Evolutionary conservation across 768 basidiomycete species (phyloP), one percentile per base, ranked within the genome.

Genomic region (Phylloporus sp.): DNA sequence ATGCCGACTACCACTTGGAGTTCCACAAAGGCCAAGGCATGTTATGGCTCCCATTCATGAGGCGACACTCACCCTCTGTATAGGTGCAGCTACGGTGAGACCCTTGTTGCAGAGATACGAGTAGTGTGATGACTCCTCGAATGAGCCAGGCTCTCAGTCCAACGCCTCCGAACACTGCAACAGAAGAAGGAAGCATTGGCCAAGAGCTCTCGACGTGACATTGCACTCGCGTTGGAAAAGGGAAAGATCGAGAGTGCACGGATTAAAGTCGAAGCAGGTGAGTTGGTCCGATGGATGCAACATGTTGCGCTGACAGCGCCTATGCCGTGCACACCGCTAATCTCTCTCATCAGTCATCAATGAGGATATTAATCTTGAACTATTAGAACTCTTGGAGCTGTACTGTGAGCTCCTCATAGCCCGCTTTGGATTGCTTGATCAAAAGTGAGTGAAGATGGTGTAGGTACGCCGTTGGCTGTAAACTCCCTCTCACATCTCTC

Each of bases 331-430:
- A 56, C 61, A 36, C 28, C 15, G 23, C 38, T 31, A 34, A 45
- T 45, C 18, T 23, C 22, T 38, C n/a, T 53, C 12, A 34, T 12
- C 57, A 86, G 87, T 92, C 49, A 93, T 92, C 63, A 82, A 89
- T 63, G 89, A 91, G 58, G 90, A 93, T 63, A 80, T 91, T 40
- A 79, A 90, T 63, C 73, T 91, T 40, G 95, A 97, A 64, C 77
- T 97, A 23, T 73, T 97, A 32, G 95, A 99, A 63, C 74, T 98
- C 6, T 74, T 99, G 24, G 95, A 97, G 73, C 78, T 98, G 11
- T 97, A 97, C 67, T 91, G 88, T 57, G 97, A 99, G 64, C 80
- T 95, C n/a, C 72, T 98, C 18, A 76, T 95, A 22, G 91, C 95
- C 9, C 81, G 97, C 42, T 98, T 98, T 62, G 89, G 90, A 10